Conservation (phyloP, 148 eudicot species). For the Bassia scoparia region DNA sequence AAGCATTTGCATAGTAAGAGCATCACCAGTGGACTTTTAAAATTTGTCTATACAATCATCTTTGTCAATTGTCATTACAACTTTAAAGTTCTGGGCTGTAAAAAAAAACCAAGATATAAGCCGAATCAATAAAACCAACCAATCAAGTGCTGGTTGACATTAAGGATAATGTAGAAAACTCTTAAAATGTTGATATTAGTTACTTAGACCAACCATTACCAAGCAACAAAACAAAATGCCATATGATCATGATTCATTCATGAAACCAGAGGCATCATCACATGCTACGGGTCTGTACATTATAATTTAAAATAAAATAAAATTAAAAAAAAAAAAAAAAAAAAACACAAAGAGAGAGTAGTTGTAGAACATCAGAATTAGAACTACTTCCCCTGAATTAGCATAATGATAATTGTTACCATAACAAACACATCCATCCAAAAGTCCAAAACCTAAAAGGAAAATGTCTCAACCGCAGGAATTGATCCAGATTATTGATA, state of each 20-base stretch:
- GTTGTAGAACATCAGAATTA: constrained; percentile 4
- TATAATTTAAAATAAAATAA: background rate
- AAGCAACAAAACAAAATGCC: background rate
- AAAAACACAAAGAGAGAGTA: background rate
- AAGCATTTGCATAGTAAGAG: no score
- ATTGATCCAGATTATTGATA: constrained; percentile 7
- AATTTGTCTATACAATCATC: no score
- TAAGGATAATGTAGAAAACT: no score
- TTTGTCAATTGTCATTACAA: no score
- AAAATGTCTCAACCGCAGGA: background rate
- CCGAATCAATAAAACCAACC: no score
- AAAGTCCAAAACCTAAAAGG: constrained; percentile 5
- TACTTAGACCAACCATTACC: no score
- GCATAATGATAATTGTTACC: constrained; percentile 18
- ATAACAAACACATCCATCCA: constrained; percentile 3
- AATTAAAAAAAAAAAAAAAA: background rate
- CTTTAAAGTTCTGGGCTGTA: no score
- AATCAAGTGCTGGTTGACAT: no score
- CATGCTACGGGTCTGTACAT: constrained; percentile 20
- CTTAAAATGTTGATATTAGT: no score
- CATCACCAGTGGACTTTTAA: no score
- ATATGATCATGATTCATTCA: background rate
- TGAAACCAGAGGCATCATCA: constrained; percentile 5
- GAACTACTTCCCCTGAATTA: constrained; percentile 15
- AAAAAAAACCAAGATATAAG: no score